phyloP scores from a whole-genome alignment of 331 rosid species.

The Rhamnella rubrinervis region DNA sequence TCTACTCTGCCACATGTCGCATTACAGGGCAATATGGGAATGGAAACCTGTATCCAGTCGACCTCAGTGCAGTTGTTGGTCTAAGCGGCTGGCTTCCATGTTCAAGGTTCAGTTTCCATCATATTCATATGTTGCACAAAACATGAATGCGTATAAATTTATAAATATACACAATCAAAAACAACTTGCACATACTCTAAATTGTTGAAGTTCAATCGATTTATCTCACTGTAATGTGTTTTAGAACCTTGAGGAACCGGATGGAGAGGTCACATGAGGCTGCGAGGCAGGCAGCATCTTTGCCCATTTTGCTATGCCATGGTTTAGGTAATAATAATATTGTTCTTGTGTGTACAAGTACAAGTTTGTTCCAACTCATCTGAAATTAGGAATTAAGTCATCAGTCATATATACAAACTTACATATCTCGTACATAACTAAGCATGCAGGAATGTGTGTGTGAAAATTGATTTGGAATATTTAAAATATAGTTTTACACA shows the following conservation, averaged over 20 bases:
- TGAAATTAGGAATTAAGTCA: background rate
- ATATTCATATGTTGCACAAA: background rate
- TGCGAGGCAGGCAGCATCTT: conserved; percentile 66
- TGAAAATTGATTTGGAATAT: background rate
- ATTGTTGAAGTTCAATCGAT: conserved; percentile 14
- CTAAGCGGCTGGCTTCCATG: conserved; percentile 99
- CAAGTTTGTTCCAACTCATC: background rate
- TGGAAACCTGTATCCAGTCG: conserved; percentile 75
- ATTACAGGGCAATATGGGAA: conserved; percentile 74
- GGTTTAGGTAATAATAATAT: conserved; percentile 64
- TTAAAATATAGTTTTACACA: background rate
- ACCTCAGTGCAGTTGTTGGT: conserved; percentile 72
- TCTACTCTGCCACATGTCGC: conserved; percentile 78
- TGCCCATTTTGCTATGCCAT: conserved; percentile 80
- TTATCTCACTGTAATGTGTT: conserved; percentile 26
- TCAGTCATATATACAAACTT: background rate
- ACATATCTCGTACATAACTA: too few relatives aligned
- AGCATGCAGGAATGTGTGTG: background rate
- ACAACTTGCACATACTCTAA: conserved; percentile 13
- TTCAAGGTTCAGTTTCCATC: conserved; percentile 67
- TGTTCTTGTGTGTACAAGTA: conserved; percentile 1
- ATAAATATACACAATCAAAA: conserved; percentile 9
- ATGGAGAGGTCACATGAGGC: conserved; percentile 64
- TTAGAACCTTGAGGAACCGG: conserved; percentile 63
- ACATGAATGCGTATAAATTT: conserved; percentile 15